Base-by-base conservation (phyloP, 345 rosid genomes). In the Noccaea bulbosa region DNA sequence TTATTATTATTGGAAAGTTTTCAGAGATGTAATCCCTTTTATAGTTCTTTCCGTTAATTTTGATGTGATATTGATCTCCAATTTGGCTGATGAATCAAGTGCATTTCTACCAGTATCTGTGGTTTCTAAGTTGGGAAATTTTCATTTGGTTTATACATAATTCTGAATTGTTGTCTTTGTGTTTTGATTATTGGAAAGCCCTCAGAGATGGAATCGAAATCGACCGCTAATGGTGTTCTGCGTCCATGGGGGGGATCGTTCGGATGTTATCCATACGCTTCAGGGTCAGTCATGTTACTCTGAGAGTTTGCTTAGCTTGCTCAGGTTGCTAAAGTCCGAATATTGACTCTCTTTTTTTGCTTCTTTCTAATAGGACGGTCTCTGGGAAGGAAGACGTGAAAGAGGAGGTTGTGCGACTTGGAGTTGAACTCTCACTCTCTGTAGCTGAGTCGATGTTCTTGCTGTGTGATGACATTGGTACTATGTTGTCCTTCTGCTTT, bases 351-450 rank as follows among this genome's bases (percentile, higher is more conserved):
- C 5, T 48, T 7, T 17, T 9, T 17, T 4, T 6, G 7, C 2
- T 47, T 16, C 27, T 20, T 49, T 9, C 17, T 4, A 2, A 24
- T 49, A 49, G 53, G 53, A 49, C 2, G 4, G 11, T 0, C 5
- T 17, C 30, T 17, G 12, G 11, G 11, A 48, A 20, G 30, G 12
- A 48, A 30, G 30, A 49, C 1, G 22, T 51, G 35, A 27, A 24
- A 51, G 34, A 20, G n/a, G 54, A 50, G 54, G 54, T 50, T 50
- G 12, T 50, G 11, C n/a, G 53, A 48, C 32, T 50, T 10, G 56
- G 56, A 24, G 35, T 51, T 27, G 16, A 51, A 8, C 56, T 51
- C 35, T 51, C 56, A 3, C n/a, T 20, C 6, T 20, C 1, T 22
- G 2, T 49, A 0, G 30, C 54, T 20, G n/a, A 49, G 24, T 9